Evolutionary conservation across 2,329 filamentous ascomycete genomes (phyloP).

Genomic region (Ophiostoma australiae): DNA sequence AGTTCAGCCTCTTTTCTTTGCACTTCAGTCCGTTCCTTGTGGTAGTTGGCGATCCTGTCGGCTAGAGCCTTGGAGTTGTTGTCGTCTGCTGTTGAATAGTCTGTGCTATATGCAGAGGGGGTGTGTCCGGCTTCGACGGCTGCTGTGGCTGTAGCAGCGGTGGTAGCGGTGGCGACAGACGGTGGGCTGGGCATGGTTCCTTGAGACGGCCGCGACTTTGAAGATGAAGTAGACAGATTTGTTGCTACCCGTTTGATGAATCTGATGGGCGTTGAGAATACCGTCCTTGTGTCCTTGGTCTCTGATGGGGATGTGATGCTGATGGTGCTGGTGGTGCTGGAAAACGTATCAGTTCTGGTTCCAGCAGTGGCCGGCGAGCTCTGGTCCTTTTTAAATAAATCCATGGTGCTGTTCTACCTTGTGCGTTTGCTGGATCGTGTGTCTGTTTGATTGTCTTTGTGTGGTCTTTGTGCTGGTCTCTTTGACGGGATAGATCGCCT

Average conservation of each 20-base stretch:
- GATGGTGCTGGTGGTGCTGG: background rate
- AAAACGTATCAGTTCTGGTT: slow-evolving; percentile 1
- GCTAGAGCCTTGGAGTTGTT: background rate
- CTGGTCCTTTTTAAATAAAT: background rate
- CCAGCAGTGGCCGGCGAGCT: background rate
- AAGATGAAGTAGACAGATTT: background rate
- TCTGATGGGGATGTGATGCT: background rate
- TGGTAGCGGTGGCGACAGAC: background rate
- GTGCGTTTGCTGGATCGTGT: background rate
- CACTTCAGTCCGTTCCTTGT: slow-evolving; percentile 33
- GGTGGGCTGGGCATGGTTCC: background rate
- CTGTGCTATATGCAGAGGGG: background rate
- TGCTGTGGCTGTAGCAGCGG: too few relatives aligned
- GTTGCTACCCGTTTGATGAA: background rate
- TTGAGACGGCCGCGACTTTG: background rate
- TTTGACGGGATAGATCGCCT: background rate
- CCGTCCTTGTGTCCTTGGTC: background rate
- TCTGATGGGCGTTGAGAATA: background rate
- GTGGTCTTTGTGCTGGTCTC: slow-evolving; percentile 5
- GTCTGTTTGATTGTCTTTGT: background rate
- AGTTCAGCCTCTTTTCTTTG: slow-evolving; percentile 35
- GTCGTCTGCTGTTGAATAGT: background rate
- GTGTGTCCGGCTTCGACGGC: background rate
- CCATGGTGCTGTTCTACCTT: slow-evolving; percentile 5
- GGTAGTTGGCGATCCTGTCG: slow-evolving; percentile 30